Evolutionary conservation across 2,329 filamentous ascomycete genomes (phyloP), one percentile per base, ranked within the genome.

Genomic region (Fusarium algeriense): DNA sequence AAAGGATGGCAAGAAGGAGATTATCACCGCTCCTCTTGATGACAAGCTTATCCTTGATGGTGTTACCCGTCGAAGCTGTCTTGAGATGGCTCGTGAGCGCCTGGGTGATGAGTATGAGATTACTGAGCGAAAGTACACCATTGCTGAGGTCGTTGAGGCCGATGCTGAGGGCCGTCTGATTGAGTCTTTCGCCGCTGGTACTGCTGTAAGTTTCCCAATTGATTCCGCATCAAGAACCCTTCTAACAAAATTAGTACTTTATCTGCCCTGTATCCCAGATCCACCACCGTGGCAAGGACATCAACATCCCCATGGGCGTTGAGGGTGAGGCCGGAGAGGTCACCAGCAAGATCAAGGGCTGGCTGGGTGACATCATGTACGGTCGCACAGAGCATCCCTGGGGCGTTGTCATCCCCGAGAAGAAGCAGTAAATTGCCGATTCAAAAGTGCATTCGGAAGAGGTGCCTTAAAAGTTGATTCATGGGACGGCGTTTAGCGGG

Each of bases 131-230:
- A 90, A 90, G 71, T 96, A 95, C 82, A 94, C 90, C 26, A 97
- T 98, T 78, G 83, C 87, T 34, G 94, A 97, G 81, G 81, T 98
- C 19, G 78, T 90, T 32, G 88, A 92, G 78, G 94, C 94, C 3
- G 84, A 89, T 30, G 83, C 87, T 45, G 93, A 97, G 78, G 94
- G 93, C 5, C 86, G 94, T 5, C 81, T 97, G 45, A 80, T 97
- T 13, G 95, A 98, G 83, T 88, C 93, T 3, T 98, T 98, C 78
- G 93, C 92, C 11, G 90, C 92, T 37, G 95, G 95, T 20, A 98
- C 95, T 69, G 95, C 95, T 61, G 91, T 92, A 85, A 85, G 90
- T 88, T 71, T 55, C 10, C 26, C 34, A n/a, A n/a, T 26, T 46
- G 5, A 35, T 14, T 8, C 4, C 2, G 1, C 4, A 7, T 11